Evolutionary conservation across 2,329 filamentous ascomycete genomes (phyloP), one percentile per base, ranked within the genome.

Genomic region (Triangularia verruculosa): DNA sequence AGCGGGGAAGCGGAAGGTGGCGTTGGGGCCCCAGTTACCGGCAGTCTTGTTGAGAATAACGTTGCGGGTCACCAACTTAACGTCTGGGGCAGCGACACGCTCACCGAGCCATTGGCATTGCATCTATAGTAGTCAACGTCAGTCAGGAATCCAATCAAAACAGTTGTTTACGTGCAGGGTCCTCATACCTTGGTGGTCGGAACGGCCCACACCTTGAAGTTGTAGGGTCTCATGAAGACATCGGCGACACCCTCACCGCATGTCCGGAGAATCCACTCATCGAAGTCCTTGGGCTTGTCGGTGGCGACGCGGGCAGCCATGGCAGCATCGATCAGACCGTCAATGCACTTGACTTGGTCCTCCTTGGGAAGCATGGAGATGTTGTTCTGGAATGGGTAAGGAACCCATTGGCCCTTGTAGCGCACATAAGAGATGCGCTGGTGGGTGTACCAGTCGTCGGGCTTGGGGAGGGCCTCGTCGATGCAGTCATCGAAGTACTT

Each of bases 401-500:
- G 94, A 64, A 99, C 95, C 95, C 95, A 99, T 75, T 92, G 85
- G 70, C 86, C 85, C 88, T 96, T 94, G 89, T 93, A 97, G 76
- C 95, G 93, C 72, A 99, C 94, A 78, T 99, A 99, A 68, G 95
- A 99, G 80, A 99, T 95, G 77, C 95, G 93, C 85, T 99, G 90
- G 83, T 99, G 95, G 70, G 88, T 92, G 82, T 90, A 98, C 95
- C 95, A 99, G 82, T 99, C 95, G 65, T 92, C 89, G 64, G 93
- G 87, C 75, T 92, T 92, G 73, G 95, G 95, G 51, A 99, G 89
- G 60, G 95, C 95, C 85, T 99, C 95, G 78, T 98, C 87, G 76
- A 99, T 89, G 83, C 92, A 96, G 84, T 99, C 95, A 82, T 99
- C 95, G 78, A 99, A 99, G 88, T 99, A 99, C 83, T 97, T 97